Evolutionary conservation across 2,329 filamentous ascomycete species (phyloP).

Genomic region (Metarhizium sp.): DNA sequence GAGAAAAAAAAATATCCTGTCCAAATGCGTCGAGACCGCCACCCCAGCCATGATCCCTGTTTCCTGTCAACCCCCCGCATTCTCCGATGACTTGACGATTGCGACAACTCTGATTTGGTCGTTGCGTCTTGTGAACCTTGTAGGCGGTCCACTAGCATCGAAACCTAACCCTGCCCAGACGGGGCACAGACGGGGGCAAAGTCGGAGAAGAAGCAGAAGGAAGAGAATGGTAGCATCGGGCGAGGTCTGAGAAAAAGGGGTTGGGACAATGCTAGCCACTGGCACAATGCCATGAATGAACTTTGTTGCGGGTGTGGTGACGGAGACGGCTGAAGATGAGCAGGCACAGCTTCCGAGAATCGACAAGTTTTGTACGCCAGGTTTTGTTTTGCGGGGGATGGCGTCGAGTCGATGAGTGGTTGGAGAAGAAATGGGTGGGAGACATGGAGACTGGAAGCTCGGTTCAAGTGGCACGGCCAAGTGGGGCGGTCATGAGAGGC

Average conservation of each 20-base stretch:
- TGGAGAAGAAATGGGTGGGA: background rate
- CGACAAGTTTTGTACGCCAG: background rate
- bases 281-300: no score
- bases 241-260: background rate
- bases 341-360: background rate
- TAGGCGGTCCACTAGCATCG: background rate
- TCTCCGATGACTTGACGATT: background rate
- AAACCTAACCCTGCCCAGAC: slow-evolving; percentile 3
- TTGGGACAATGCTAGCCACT: no score
- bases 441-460: background rate
- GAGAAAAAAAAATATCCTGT: no score
- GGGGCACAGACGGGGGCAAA: no score
- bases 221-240: background rate
- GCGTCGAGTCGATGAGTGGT: no score
- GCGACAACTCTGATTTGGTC: background rate
- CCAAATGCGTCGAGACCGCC: background rate
- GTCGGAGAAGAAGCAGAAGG: background rate
- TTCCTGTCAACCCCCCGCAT: background rate
- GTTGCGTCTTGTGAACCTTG: background rate
- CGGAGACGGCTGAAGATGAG: background rate
- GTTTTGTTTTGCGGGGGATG: background rate
- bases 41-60: background rate
- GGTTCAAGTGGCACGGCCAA: background rate
- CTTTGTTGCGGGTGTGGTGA: background rate
- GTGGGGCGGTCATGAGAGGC: no score